Percentiles rank a stretch among this genome's conserved stretches.
phyloP scores from a whole-genome alignment of 129 eudicot species.

The Solidago caesia region DNA sequence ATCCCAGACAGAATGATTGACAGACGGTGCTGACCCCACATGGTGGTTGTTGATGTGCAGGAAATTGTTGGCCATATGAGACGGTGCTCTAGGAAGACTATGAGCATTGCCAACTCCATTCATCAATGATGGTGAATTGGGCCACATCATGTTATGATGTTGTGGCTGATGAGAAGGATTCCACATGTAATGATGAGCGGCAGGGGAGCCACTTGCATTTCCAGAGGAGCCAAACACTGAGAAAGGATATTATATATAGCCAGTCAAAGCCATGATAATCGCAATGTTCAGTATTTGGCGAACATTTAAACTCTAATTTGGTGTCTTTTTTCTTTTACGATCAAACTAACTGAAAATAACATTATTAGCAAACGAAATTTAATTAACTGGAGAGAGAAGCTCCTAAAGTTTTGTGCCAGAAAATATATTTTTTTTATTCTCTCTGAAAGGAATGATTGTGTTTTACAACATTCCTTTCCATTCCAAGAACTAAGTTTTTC shows the following conservation, averaged over 20 bases:
- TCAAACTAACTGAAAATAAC: not conserved
- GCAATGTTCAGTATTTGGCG: not conserved
- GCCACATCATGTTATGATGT: constrained; percentile 73
- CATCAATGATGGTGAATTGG: constrained; percentile 65
- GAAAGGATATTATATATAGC: constrained; percentile 1
- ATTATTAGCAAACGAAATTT: not conserved
- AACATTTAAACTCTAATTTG: not conserved
- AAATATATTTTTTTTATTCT: too few relatives aligned
- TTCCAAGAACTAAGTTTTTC: too few relatives aligned
- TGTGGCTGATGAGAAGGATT: constrained; percentile 59
- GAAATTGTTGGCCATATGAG: constrained; percentile 58
- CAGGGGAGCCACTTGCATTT: constrained; percentile 57
- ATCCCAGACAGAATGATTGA: constrained; percentile 83
- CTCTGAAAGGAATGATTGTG: not conserved
- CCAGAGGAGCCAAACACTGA: constrained; percentile 70
- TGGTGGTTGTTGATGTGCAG: constrained; percentile 61
- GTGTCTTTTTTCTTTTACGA: not conserved
- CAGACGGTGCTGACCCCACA: constrained; percentile 86
- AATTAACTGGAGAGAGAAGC: not conserved
- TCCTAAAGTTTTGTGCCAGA: not conserved
- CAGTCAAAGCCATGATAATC: not conserved
- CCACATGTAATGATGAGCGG: constrained; percentile 79
- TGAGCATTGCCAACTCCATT: constrained; percentile 58
- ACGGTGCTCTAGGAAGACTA: constrained; percentile 63
- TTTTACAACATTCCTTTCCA: too few relatives aligned